A percentile compares a stretch with the other conserved stretches of the same genome.
Evolutionary conservation across 2,329 filamentous ascomycete species (phyloP).

Genomic region (Microdochium paspali): DNA sequence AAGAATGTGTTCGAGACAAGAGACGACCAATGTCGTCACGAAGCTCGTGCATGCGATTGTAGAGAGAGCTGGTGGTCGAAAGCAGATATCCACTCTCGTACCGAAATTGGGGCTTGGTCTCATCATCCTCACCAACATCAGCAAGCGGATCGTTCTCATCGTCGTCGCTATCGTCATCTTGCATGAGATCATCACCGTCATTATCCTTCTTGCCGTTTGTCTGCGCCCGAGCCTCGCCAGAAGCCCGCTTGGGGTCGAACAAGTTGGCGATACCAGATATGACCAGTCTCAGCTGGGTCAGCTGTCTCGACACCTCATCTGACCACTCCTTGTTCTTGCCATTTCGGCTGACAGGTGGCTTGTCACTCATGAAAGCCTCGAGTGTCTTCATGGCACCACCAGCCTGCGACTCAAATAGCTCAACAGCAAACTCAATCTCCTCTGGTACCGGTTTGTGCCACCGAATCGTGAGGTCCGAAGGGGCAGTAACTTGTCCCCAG

Average conservation of each 20-base stretch:
- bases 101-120: slow-evolving; percentile 75
- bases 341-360: slow-evolving; percentile 75
- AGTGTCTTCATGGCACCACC: slow-evolving; percentile 67
- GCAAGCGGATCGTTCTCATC: slow-evolving; percentile 44
- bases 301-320: slow-evolving; percentile 84
- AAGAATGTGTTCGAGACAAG: slow-evolving; percentile 75
- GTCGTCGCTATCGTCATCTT: slow-evolving; percentile 45
- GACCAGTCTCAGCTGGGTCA: slow-evolving; percentile 80
- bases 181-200: slow-evolving; percentile 40
- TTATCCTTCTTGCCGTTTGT: slow-evolving; percentile 30
- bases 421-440: slow-evolving; percentile 82
- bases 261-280: slow-evolving; percentile 83
- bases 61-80: slow-evolving; percentile 48
- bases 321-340: slow-evolving; percentile 99
- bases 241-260: slow-evolving; percentile 71
- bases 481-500: slow-evolving; percentile 74
- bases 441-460: slow-evolving; percentile 80
- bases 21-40: slow-evolving; percentile 73
- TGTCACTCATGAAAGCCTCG: slow-evolving; percentile 68
- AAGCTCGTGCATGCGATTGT: slow-evolving; percentile 68
- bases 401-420: slow-evolving; percentile 79
- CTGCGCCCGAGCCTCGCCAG: slow-evolving; percentile 34
- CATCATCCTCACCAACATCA: slow-evolving; percentile 67
- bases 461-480: slow-evolving; percentile 69
- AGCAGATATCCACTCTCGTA: slow-evolving; percentile 86